Conservation (phyloP, 2,329 filamentous ascomycete genomes). For the Fusarium sacchari region DNA sequence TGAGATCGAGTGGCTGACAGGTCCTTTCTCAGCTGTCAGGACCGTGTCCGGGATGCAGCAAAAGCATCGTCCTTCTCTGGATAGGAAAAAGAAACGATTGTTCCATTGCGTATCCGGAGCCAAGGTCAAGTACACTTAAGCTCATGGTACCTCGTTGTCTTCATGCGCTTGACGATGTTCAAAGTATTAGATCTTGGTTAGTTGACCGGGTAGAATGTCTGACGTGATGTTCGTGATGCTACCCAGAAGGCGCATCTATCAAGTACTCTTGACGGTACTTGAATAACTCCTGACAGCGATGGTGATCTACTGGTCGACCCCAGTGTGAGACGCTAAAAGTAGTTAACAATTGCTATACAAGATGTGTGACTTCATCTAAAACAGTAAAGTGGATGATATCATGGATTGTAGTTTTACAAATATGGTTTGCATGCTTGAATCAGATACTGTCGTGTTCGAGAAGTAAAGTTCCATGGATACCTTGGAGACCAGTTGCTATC, state of each 20-base stretch:
- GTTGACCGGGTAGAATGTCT: neutral
- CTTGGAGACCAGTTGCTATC: conserved; percentile 2
- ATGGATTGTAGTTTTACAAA: conserved; percentile 31
- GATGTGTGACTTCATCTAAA: conserved; percentile 38
- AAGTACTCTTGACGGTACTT: conserved; percentile 11
- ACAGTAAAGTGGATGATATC: conserved; percentile 37
- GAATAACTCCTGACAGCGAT: neutral
- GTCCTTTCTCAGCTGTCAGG: conserved; percentile 14
- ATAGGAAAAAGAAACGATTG: neutral
- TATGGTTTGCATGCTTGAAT: conserved; percentile 30
- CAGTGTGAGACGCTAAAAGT: conserved; percentile 18
- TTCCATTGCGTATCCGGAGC: neutral
- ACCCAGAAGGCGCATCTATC: neutral
- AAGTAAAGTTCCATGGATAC: conserved; percentile 30
- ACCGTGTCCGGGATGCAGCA: conserved; percentile 32
- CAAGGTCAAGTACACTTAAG: neutral
- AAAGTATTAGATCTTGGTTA: neutral
- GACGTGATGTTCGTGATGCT: neutral
- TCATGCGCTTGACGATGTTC: neutral
- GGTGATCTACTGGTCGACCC: conserved; percentile 5
- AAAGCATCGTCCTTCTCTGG: conserved; percentile 10
- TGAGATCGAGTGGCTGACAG: conserved; percentile 37
- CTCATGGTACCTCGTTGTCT: neutral
- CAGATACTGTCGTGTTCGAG: conserved; percentile 30
- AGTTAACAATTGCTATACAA: conserved; percentile 1